Evolutionary conservation across 1,139 yeast species (phyloP).

Genomic region (Kurtzmaniella natalensis): DNA sequence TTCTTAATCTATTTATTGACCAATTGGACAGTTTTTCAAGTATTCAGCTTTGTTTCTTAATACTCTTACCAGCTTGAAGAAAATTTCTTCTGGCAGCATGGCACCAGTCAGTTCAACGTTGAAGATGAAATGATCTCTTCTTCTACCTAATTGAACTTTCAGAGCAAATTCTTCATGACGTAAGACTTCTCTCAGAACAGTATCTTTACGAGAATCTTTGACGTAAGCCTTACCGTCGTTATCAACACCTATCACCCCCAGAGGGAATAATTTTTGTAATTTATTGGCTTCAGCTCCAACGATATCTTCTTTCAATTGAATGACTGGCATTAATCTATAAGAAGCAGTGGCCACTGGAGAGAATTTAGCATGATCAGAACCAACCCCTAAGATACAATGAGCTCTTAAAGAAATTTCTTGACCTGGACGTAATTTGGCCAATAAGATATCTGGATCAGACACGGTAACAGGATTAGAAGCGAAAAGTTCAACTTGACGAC

Average conservation of each 20-base stretch:
- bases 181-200: slow-evolving; percentile 93
- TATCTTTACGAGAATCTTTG: slow-evolving; percentile 85
- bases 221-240: slow-evolving; percentile 71
- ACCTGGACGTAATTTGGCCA: slow-evolving; percentile 94
- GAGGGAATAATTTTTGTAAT: slow-evolving; percentile 87
- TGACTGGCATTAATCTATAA: slow-evolving; percentile 91
- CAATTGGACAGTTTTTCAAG: slow-evolving; percentile 72
- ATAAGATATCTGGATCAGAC: slow-evolving; percentile 79
- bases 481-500: slow-evolving; percentile 70
- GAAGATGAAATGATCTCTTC: slow-evolving; percentile 88
- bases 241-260: slow-evolving; percentile 83
- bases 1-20: slow-evolving; percentile 36
- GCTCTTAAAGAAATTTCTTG: slow-evolving; percentile 90
- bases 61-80: slow-evolving; percentile 81
- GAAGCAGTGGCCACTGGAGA: slow-evolving; percentile 97
- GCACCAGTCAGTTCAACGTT: slow-evolving; percentile 95
- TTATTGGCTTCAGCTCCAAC: slow-evolving; percentile 66
- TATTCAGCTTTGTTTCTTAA: slow-evolving; percentile 83
- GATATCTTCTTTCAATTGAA: slow-evolving; percentile 72
- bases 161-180: slow-evolving; percentile 89
- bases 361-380: slow-evolving; percentile 94
- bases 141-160: slow-evolving; percentile 86
- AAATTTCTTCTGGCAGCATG: slow-evolving; percentile 93
- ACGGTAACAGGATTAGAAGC: slow-evolving; percentile 70
- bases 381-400: slow-evolving; percentile 88